Percentiles rank a stretch among this genome's conserved stretches.
These are phyloP conservation scores for Candida ortonii DNA, from an alignment of 805 yeast genomes.

Conservation along the genomic window DNA sequence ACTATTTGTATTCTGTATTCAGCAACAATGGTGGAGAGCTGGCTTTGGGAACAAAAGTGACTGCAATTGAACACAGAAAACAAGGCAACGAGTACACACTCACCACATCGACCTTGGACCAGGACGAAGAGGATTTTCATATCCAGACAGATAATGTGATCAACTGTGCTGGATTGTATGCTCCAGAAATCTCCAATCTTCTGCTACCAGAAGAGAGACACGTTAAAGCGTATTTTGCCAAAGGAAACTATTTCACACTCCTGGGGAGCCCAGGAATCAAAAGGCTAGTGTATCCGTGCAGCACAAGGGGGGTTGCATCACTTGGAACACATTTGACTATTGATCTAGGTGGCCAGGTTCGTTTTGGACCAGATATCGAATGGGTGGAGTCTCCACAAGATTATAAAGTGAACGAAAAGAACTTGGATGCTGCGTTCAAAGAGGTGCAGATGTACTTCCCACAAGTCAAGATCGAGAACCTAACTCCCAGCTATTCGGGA, in stretches of 20 bases:
- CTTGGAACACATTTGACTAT: slow-evolving; percentile 86
- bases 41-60: slow-evolving; percentile 60
- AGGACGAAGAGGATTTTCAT: slow-evolving; percentile 34
- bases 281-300: slow-evolving; percentile 74
- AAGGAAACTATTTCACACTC: slow-evolving; percentile 77
- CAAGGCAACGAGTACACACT: slow-evolving; percentile 29
- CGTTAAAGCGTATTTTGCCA: slow-evolving; percentile 63
- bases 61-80: slow-evolving; percentile 33
- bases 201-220: slow-evolving; percentile 63
- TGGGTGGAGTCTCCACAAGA: slow-evolving; percentile 58
- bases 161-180: slow-evolving; percentile 78
- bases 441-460: slow-evolving; percentile 68
- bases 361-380: slow-evolving; percentile 88
- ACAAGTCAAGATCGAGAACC: slow-evolving; percentile 43
- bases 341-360: slow-evolving; percentile 73
- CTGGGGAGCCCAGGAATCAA: slow-evolving; percentile 41
- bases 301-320: slow-evolving; percentile 66
- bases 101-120: slow-evolving; percentile 29
- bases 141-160: slow-evolving; percentile 57
- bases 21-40: slow-evolving; percentile 62
- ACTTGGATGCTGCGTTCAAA: slow-evolving; percentile 51
- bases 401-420: slow-evolving; percentile 46
- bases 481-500: slow-evolving; percentile 73
- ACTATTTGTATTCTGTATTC: slow-evolving; percentile 51
- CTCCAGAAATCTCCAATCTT: slow-evolving; percentile 68